phyloP scores from a whole-genome alignment of 2,329 filamentous ascomycete genomes.

The Paramyrothecium roridum region DNA sequence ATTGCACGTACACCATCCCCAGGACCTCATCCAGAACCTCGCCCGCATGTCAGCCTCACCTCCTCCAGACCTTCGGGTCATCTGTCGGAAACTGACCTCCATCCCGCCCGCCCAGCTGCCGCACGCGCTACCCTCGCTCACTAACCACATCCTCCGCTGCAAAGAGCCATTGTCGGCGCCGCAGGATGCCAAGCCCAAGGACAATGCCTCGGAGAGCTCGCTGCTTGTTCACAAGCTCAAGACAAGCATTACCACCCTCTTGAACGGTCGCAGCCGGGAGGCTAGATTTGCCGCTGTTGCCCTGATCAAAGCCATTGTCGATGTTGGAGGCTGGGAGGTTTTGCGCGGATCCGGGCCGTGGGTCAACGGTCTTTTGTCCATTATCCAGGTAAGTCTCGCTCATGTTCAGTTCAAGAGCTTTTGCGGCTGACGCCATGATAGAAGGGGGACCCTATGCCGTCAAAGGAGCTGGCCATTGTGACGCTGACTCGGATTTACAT shows the following conservation, averaged over 20 bases:
- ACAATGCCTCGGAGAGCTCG: constrained; percentile 59
- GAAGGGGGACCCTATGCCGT: constrained; percentile 73
- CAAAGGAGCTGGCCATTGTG: constrained; percentile 74
- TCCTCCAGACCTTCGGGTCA: constrained; percentile 58
- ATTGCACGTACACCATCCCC: background rate
- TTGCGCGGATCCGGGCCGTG: constrained; percentile 71
- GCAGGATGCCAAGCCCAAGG: constrained; percentile 58
- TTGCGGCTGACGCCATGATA: constrained; percentile 30
- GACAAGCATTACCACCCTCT: constrained; percentile 70
- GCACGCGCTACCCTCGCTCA: constrained; percentile 67
- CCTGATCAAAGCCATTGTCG: constrained; percentile 76
- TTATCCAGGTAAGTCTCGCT: constrained; percentile 60
- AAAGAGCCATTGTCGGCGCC: constrained; percentile 60
- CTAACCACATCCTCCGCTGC: constrained; percentile 55
- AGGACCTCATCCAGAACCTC: background rate
- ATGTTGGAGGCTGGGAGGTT: constrained; percentile 81
- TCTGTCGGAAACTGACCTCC: constrained; percentile 69
- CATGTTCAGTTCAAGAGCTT: background rate
- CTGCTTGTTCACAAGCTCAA: constrained; percentile 80
- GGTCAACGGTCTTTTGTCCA: constrained; percentile 71
- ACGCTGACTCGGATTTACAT: constrained; percentile 80
- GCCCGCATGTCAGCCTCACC: constrained; percentile 29
- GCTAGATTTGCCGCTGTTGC: constrained; percentile 76
- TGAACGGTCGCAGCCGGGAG: constrained; percentile 72
- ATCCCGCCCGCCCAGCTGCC: constrained; percentile 72